Base-by-base conservation (phyloP, 257 asterid species). In the Fraxinus cuspidata region DNA sequence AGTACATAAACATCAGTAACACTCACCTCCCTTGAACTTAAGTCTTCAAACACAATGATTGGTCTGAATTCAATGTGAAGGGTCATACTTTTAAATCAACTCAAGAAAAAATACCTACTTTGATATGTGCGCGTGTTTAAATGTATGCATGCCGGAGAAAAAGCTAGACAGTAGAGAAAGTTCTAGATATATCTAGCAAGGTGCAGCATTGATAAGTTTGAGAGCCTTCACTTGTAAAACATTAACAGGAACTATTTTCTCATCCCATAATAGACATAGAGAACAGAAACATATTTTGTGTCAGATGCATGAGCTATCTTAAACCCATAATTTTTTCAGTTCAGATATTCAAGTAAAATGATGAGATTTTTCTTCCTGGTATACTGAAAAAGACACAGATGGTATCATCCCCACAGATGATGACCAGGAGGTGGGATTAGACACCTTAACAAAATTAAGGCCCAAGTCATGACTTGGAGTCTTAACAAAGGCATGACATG, bases 21-120 rank as follows among this genome's bases (percentile, higher is more conserved):
- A 53, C 44, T 80, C 23, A 70, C 42, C 60, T 11, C 31, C 13
- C 73, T 27, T 37, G 25, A 58, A 25, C 78, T 66, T 51, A 13
- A 19, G 27, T 32, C 31, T 42, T 76, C 29, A 70, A 32, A 70
- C 12, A 72, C 34, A 47, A 53, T 53, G 64, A 23, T 18, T n/a
- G 64, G 25, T 53, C 27, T 53, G 23, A 7, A 18, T 53, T 53
- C 11, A 53, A 53, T 5, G 64, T 53, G 64, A 53, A 27, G 64
- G 25, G 7, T 53, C 64, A 53, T 19, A 53, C 11, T 53, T 51
- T 51, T 51, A 51, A 51, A 51, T 51, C 63, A 51, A 51, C 63
- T 51, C 23, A 18, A 51, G 23, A 3, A 51, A 0, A 51, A 16
- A 51, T 18, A 42, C 60, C 23, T 18, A 18, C 63, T 51, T 51